Evolutionary conservation across 2,329 filamentous ascomycete species (phyloP).

Genomic region (Colletotrichum tabaci): DNA sequence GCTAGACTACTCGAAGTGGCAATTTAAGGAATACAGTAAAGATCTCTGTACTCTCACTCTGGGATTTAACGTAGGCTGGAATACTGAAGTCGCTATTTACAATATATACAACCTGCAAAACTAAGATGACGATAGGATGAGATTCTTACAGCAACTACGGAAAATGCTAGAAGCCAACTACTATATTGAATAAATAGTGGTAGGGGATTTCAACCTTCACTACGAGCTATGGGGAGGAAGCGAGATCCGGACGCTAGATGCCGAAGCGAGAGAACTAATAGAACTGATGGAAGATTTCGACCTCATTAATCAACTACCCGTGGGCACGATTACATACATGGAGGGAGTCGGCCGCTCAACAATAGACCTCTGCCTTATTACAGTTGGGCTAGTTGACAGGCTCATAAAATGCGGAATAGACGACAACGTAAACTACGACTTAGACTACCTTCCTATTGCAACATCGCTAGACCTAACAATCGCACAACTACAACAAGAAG

Average conservation of each 20-base stretch:
- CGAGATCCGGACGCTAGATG: neutral
- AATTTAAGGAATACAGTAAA: conserved; percentile 4
- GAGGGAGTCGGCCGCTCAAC: neutral
- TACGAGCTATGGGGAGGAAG: conserved; percentile 18
- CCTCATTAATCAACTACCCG: neutral
- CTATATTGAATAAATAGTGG: neutral
- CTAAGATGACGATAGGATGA: neutral
- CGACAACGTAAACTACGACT: neutral
- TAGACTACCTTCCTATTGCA: neutral
- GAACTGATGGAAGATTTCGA: conserved; percentile 1
- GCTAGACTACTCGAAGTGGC: conserved; percentile 16
- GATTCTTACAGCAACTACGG: conserved; percentile 2
- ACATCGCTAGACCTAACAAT: conserved; percentile 1
- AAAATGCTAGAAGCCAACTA: neutral
- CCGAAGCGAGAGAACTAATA: conserved; percentile 5
- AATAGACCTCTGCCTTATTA: neutral
- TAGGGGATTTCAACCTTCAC: conserved; percentile 13
- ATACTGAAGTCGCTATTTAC: too few relatives aligned
- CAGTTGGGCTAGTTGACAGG: neutral
- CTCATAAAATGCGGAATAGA: neutral
- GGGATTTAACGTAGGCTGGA: too few relatives aligned
- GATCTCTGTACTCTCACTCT: conserved; percentile 12
- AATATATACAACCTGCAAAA: neutral
- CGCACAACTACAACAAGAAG: neutral
- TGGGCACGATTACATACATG: neutral